Evolutionary conservation across 164 flowering plant species (phyloP).

Genomic region (Vitis rotundifolia): DNA sequence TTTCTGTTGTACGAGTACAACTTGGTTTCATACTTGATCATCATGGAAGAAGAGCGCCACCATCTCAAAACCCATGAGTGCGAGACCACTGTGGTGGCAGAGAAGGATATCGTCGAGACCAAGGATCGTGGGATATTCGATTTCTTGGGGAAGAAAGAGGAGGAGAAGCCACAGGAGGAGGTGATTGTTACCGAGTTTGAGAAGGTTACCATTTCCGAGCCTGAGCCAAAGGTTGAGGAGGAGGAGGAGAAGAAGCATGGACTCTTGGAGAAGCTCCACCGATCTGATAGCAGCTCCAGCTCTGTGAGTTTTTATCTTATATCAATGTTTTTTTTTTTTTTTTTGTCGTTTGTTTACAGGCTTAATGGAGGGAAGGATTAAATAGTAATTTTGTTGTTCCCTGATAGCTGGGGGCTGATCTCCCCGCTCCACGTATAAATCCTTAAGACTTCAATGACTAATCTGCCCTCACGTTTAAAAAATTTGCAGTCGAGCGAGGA

Average conservation of each 20-base stretch:
- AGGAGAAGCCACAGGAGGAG: constrained; percentile 37
- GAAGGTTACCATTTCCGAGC: constrained; percentile 32
- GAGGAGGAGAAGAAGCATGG: constrained; percentile 46
- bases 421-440: not conserved
- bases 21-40: not conserved
- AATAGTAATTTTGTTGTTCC: not conserved
- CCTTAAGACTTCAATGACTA: not conserved
- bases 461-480: not conserved
- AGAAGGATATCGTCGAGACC: constrained; percentile 27
- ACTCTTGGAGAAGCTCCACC: constrained; percentile 59
- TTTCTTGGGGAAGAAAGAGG: constrained; percentile 61
- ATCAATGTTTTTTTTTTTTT: not conserved
- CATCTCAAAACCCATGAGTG: constrained; percentile 18
- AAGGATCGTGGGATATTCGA: constrained; percentile 71
- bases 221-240: constrained; percentile 10
- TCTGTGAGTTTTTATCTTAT: constrained; percentile 54
- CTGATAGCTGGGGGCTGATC: not conserved
- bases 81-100: constrained; percentile 12
- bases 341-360: constrained; percentile 10
- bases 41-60: constrained; percentile 41
- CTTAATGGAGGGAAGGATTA: not conserved
- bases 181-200: constrained; percentile 29
- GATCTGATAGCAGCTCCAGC: constrained; percentile 67
- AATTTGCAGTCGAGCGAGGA: constrained; percentile 63
- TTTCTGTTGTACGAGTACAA: not conserved